Conservation (phyloP, 805 yeast species). For the Wickerhamiella qilinensis region DNA sequence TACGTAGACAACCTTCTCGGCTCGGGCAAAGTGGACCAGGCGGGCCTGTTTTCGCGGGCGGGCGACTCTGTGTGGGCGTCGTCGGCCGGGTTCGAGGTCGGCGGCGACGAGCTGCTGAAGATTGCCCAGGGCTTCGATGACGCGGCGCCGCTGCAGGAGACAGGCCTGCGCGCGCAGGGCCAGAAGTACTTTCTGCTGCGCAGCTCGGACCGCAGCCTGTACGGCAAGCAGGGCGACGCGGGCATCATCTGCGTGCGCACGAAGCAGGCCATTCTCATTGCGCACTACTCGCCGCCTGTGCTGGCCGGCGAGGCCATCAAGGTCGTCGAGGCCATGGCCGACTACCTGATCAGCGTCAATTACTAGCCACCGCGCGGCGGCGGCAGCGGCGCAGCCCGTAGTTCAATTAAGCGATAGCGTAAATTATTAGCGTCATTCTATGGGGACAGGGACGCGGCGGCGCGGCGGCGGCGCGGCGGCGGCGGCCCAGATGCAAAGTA, state of each 20-base stretch:
- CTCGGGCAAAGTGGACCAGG: slow-evolving; percentile 79
- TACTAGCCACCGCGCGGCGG: slow-evolving; percentile 1
- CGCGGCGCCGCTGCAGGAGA: slow-evolving; percentile 63
- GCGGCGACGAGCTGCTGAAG: slow-evolving; percentile 52
- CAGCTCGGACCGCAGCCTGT: slow-evolving; percentile 85
- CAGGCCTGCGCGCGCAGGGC: slow-evolving; percentile 73
- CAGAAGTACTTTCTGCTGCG: slow-evolving; percentile 75
- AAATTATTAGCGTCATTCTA: too few species aligned
- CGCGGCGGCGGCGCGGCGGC: too few species aligned
- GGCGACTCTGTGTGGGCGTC: slow-evolving; percentile 95
- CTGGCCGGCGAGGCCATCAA: slow-evolving; percentile 92
- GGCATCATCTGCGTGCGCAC: slow-evolving; percentile 89
- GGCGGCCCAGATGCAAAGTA: too few species aligned
- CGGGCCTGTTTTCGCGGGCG: slow-evolving; percentile 84
- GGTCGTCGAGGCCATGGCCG: slow-evolving; percentile 90
- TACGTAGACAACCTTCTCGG: slow-evolving; percentile 86
- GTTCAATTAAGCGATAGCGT: too few species aligned
- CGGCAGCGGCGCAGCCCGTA: too few species aligned
- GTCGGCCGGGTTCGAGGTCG: slow-evolving; percentile 47
- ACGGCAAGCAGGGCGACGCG: slow-evolving; percentile 77
- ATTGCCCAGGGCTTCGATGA: slow-evolving; percentile 69
- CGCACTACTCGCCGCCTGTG: slow-evolving; percentile 73
- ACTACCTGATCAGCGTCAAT: slow-evolving; percentile 36
- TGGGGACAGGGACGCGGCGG: too few species aligned
- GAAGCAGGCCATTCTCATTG: slow-evolving; percentile 77